Conservation (phyloP, 169 alveolate species). For the Plasmodium ovale region DNA sequence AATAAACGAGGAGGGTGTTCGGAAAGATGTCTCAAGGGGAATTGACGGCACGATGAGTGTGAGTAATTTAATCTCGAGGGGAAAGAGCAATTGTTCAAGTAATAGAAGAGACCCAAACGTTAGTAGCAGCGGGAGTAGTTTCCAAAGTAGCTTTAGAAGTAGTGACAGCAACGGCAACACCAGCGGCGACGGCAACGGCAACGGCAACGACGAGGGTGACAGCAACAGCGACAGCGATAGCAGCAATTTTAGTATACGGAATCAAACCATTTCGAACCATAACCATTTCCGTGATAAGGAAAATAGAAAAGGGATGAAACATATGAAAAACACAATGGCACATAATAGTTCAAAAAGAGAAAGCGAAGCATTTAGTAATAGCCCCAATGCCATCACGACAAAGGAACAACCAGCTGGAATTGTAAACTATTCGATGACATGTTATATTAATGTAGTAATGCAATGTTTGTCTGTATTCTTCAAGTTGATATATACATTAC, state of each 20-base stretch:
- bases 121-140: conserved; percentile 31
- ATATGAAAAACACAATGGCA: conserved; percentile 1
- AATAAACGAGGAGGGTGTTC: neutral
- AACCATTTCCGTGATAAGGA: neutral
- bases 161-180: neutral
- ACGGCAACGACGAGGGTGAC: neutral
- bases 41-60: neutral
- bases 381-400: conserved; percentile 3
- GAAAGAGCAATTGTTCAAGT: conserved; percentile 17
- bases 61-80: conserved; percentile 1
- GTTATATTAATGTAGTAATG: conserved; percentile 59
- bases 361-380: neutral
- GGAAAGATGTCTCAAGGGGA: neutral
- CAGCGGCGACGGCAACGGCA: neutral
- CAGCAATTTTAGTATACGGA: conserved; percentile 35
- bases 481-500: conserved; percentile 52
- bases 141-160: neutral
- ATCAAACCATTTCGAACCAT: neutral
- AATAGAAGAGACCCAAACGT: conserved; percentile 12
- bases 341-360: conserved; percentile 30
- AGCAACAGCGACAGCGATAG: conserved; percentile 13
- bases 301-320: neutral
- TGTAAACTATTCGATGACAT: conserved; percentile 57
- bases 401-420: conserved; percentile 68
- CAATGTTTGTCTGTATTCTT: conserved; percentile 42